phyloP scores from a whole-genome alignment of 805 yeast genomes.

The Starmera quercuum region DNA sequence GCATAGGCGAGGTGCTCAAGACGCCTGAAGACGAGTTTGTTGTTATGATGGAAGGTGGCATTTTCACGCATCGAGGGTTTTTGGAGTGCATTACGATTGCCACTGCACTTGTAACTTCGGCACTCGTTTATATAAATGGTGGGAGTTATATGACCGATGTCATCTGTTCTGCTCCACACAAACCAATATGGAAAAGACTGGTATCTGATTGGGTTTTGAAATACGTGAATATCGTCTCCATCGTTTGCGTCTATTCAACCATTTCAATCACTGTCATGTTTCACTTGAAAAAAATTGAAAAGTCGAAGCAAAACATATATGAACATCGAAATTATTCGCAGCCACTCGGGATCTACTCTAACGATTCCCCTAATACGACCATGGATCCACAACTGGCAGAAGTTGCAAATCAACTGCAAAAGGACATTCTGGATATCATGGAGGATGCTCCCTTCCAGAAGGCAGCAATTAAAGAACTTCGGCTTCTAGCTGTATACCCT shows the following conservation, averaged over 20 bases:
- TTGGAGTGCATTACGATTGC: not conserved
- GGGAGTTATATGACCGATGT: slow-evolving; percentile 6
- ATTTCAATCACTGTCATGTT: slow-evolving; percentile 10
- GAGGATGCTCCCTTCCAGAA: slow-evolving; percentile 1
- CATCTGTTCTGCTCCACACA: slow-evolving; percentile 10
- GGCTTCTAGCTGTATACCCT: slow-evolving; percentile 16
- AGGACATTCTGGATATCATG: slow-evolving; percentile 12
- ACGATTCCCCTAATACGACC: not conserved
- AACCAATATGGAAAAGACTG: slow-evolving; percentile 15
- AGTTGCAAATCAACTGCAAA: slow-evolving; percentile 5
- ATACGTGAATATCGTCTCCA: slow-evolving; percentile 9
- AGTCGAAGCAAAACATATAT: slow-evolving; percentile 7
- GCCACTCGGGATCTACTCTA: no score
- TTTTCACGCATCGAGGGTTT: slow-evolving; percentile 7
- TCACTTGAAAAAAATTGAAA: slow-evolving; percentile 6
- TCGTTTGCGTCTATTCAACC: slow-evolving; percentile 9
- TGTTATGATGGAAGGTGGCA: slow-evolving; percentile 16
- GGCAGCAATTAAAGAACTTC: slow-evolving; percentile 11
- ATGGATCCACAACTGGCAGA: not conserved
- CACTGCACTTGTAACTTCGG: slow-evolving; percentile 3
- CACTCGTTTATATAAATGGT: slow-evolving; percentile 9
- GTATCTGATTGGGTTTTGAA: slow-evolving; percentile 11
- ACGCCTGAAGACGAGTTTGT: not conserved
- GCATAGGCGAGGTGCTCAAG: not conserved
- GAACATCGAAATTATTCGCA: slow-evolving; percentile 1